Evolutionary conservation across 1,139 yeast genomes (phyloP).

Genomic region (Yamadazyma friedrichii): DNA sequence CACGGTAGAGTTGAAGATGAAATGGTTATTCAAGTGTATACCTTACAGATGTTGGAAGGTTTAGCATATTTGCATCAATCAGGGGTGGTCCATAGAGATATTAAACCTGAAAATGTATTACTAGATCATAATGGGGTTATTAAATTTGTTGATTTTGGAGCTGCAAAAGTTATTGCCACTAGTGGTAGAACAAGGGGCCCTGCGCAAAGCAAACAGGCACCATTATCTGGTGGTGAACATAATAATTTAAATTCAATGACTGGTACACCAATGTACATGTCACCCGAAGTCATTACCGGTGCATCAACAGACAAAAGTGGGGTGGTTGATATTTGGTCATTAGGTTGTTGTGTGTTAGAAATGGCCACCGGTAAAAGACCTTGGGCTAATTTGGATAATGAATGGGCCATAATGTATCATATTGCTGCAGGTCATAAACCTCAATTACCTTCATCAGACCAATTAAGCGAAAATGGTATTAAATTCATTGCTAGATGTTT

Average conservation of each 20-base stretch:
- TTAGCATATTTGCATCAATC: constrained; percentile 90
- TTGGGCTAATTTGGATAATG: constrained; percentile 91
- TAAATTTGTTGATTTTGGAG: constrained; percentile 96
- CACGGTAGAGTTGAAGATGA: constrained; percentile 97
- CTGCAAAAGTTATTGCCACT: constrained; percentile 90
- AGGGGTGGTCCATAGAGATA: constrained; percentile 96
- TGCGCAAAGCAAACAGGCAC: constrained; percentile 16
- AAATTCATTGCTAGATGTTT: constrained; percentile 73
- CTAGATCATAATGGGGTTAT: constrained; percentile 91
- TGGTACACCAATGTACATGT: constrained; percentile 99
- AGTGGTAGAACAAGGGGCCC: constrained; percentile 49
- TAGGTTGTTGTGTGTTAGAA: constrained; percentile 78
- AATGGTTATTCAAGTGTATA: constrained; percentile 84
- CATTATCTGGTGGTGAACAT: constrained; percentile 15
- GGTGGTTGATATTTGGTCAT: constrained; percentile 79
- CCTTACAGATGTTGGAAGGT: constrained; percentile 93
- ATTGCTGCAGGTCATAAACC: constrained; percentile 96
- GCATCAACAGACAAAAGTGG: constrained; percentile 64
- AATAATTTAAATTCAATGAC: constrained; percentile 58
- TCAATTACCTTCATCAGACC: constrained; percentile 75
- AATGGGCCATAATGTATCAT: constrained; percentile 98
- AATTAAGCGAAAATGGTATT: constrained; percentile 71
- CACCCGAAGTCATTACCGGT: constrained; percentile 94
- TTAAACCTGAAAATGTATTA: constrained; percentile 91
- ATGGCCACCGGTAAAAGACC: constrained; percentile 85